These are phyloP conservation scores for Neonectria sp. DNA, from an alignment of 2,329 filamentous ascomycete genomes.

Conservation along the genomic window DNA sequence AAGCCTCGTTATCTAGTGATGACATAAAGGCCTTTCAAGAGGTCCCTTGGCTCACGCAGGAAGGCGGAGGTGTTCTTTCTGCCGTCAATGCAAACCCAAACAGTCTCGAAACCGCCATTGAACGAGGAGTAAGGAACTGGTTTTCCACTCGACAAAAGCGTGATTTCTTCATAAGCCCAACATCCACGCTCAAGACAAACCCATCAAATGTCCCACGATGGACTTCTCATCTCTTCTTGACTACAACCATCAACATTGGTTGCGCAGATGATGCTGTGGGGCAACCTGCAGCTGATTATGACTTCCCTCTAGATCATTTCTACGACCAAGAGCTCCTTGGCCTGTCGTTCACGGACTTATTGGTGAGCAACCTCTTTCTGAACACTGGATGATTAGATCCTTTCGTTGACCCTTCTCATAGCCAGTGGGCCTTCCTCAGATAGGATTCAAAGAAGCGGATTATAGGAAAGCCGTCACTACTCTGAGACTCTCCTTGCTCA, in stretches of 20 bases:
- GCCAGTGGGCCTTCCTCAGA: neutral
- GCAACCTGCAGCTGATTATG: neutral
- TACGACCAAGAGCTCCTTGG: slow-evolving; percentile 10
- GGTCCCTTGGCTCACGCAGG: slow-evolving; percentile 4
- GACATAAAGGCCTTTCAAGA: neutral
- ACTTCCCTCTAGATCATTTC: slow-evolving; percentile 5
- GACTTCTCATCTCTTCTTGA: slow-evolving; percentile 22
- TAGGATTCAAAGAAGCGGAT: neutral
- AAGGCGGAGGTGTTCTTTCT: neutral
- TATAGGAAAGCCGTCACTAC: neutral
- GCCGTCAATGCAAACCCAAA: slow-evolving; percentile 4
- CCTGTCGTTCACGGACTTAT: neutral
- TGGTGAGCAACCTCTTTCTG: too few relatives aligned
- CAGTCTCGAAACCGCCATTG: slow-evolving; percentile 1
- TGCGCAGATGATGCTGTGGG: neutral
- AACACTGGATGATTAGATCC: too few relatives aligned
- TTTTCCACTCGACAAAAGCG: neutral
- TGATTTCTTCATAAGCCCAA: slow-evolving; percentile 9
- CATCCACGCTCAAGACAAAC: neutral
- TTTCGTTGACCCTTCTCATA: too few relatives aligned
- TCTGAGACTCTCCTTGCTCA: neutral
- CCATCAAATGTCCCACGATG: slow-evolving; percentile 20
- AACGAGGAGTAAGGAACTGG: slow-evolving; percentile 7
- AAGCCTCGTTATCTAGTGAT: neutral
- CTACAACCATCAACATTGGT: slow-evolving; percentile 21